These are phyloP conservation scores for Termitomyces sp. DNA, from an alignment of 768 basidiomycete species.

Conservation along the genomic window DNA sequence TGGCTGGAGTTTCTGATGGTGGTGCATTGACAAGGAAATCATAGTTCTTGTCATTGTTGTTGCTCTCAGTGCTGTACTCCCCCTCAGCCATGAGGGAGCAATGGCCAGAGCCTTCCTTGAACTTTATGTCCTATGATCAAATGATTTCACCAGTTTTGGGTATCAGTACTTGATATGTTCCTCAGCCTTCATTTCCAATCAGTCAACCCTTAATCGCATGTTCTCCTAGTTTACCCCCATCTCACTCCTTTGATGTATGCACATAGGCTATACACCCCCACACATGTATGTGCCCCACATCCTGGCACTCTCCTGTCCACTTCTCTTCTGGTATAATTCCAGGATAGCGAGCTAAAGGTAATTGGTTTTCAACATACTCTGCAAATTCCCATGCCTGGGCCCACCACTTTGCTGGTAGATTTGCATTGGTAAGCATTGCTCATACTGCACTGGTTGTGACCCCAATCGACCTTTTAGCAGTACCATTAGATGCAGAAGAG, in stretches of 20 bases:
- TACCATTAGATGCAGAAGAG: not conserved
- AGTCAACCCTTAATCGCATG: not conserved
- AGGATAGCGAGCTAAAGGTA: conserved; percentile 4
- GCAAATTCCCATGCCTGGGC: conserved; percentile 8
- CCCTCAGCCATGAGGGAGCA: conserved; percentile 4
- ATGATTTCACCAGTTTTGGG: conserved; percentile 9
- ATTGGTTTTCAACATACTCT: conserved; percentile 3
- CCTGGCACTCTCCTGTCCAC: not conserved
- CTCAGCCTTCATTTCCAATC: conserved; percentile 10
- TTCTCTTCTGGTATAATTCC: conserved; percentile 11
- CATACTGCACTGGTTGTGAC: not conserved
- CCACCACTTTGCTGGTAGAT: not conserved
- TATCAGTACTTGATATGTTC: conserved; percentile 10
- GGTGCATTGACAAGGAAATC: no score
- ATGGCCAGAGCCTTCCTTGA: conserved; percentile 15
- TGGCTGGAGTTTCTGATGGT: no score
- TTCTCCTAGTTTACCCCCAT: not conserved
- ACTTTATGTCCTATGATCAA: not conserved
- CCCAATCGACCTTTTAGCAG: not conserved
- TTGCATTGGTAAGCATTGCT: conserved; percentile 3
- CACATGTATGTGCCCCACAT: not conserved
- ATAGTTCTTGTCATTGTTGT: not conserved
- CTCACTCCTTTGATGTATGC: conserved; percentile 7
- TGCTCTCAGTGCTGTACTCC: not conserved
- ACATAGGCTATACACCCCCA: not conserved